phyloP scores from a whole-genome alignment of 2,329 filamentous ascomycete species.

The Claviceps fusiformis region DNA sequence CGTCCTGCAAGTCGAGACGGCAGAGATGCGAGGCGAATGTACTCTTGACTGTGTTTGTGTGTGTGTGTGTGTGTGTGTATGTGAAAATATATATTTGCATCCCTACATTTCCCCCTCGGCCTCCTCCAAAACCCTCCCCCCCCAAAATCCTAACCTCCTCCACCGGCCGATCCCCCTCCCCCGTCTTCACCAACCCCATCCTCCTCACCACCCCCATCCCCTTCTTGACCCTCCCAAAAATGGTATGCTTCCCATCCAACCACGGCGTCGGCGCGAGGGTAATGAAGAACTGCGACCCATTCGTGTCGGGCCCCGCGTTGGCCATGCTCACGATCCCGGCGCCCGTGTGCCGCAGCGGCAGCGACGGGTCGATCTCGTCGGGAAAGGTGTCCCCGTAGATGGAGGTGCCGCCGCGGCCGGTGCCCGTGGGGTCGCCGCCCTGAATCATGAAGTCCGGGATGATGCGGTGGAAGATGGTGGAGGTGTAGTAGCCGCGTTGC shows the following conservation, averaged over 20 bases:
- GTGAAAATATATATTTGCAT: too few species aligned
- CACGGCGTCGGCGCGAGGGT: constrained; percentile 89
- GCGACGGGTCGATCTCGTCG: constrained; percentile 65
- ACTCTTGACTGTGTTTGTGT: too few species aligned
- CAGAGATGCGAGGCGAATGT: too few species aligned
- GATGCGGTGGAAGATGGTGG: constrained; percentile 78
- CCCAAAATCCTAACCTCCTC: constrained; percentile 71
- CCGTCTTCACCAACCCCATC: constrained; percentile 80
- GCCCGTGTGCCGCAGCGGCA: constrained; percentile 67
- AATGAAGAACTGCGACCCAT: constrained; percentile 92
- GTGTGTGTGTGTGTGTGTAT: too few species aligned
- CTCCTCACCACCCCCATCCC: constrained; percentile 75
- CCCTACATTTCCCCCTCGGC: constrained; percentile 6
- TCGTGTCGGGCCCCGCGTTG: constrained; percentile 84
- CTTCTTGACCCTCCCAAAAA: constrained; percentile 79
- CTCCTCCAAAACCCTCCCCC: constrained; percentile 57
- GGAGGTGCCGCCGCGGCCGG: constrained; percentile 72
- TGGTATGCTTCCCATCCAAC: constrained; percentile 94
- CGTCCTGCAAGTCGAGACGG: too few species aligned
- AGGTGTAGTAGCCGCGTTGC: constrained; percentile 76
- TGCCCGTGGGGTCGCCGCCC: constrained; percentile 86
- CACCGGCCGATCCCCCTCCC: constrained; percentile 62
- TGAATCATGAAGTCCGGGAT: constrained; percentile 97
- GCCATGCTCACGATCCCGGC: constrained; percentile 95
- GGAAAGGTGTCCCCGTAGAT: constrained; percentile 92